Conservation (phyloP, 2,329 filamentous ascomycete genomes). For the Aspergillus sp. region DNA sequence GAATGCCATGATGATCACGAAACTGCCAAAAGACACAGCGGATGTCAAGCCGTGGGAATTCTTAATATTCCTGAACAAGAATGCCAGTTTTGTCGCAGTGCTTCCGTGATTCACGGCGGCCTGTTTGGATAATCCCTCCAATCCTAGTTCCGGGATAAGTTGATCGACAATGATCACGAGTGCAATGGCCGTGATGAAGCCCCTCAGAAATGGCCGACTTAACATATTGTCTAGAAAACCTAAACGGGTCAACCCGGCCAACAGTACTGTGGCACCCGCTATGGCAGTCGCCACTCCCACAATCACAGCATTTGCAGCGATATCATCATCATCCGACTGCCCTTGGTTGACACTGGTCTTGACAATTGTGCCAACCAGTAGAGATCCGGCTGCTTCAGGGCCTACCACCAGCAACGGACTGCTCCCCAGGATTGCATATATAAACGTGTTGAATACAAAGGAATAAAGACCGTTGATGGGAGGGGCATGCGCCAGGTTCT, state of each 20-base stretch:
- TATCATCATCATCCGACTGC: slow-evolving; percentile 55
- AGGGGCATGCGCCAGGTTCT: slow-evolving; percentile 85
- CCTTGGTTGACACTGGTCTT: slow-evolving; percentile 66
- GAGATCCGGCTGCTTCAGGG: slow-evolving; percentile 85
- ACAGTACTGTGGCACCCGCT: slow-evolving; percentile 78
- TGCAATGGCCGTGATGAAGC: slow-evolving; percentile 95
- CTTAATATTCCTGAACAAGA: slow-evolving; percentile 60
- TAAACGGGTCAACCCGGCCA: slow-evolving; percentile 73
- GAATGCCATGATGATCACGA: slow-evolving; percentile 83
- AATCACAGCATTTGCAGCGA: slow-evolving; percentile 67
- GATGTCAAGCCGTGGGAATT: slow-evolving; percentile 67
- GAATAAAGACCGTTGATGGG: slow-evolving; percentile 90
- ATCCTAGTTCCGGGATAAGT: slow-evolving; percentile 78
- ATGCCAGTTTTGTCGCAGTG: slow-evolving; percentile 74
- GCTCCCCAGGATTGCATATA: slow-evolving; percentile 86
- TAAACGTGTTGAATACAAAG: slow-evolving; percentile 83
- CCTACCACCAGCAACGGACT: slow-evolving; percentile 91
- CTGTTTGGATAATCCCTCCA: slow-evolving; percentile 58
- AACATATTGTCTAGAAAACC: slow-evolving; percentile 93
- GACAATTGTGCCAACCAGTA: slow-evolving; percentile 81
- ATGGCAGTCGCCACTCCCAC: slow-evolving; percentile 83
- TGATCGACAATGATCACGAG: slow-evolving; percentile 96
- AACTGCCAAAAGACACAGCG: slow-evolving; percentile 68
- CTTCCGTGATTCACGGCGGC: slow-evolving; percentile 66
- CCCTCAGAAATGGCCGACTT: slow-evolving; percentile 81